Conservation (phyloP, 768 basidiomycete genomes). For the Trametes cingulata region DNA sequence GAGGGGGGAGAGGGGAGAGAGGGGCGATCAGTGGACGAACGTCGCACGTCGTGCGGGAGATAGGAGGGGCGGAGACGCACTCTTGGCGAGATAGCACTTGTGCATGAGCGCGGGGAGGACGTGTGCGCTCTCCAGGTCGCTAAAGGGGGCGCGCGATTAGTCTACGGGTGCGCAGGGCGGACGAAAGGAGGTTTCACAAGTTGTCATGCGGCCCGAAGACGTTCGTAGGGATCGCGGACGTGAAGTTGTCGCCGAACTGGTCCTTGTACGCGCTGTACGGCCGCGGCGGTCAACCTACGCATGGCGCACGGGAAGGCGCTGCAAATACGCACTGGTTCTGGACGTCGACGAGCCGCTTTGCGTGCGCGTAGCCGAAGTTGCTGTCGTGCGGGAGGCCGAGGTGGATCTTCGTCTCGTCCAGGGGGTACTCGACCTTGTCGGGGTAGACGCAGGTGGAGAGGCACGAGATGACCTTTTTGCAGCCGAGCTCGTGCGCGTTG, state of each 20-base stretch:
- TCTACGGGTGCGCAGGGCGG: background rate
- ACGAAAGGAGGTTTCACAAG: constrained; percentile 52
- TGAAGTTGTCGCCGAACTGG: constrained; percentile 92
- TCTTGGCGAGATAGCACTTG: constrained; percentile 89
- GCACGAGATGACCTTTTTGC: constrained; percentile 87
- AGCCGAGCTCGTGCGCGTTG: constrained; percentile 61
- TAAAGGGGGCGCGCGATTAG: constrained; percentile 27
- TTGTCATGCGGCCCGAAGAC: constrained; percentile 97
- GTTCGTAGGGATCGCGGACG: constrained; percentile 95
- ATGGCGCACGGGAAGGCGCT: background rate
- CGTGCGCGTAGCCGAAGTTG: constrained; percentile 97
- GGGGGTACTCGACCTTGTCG: constrained; percentile 90
- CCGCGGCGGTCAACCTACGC: constrained; percentile 10
- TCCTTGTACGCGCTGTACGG: constrained; percentile 85
- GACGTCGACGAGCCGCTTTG: constrained; percentile 93
- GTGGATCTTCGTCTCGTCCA: constrained; percentile 93
- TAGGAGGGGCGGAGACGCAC: constrained; percentile 42
- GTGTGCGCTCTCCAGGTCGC: constrained; percentile 87
- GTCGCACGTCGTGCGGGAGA: background rate
- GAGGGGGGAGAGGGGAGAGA: constrained; percentile 2
- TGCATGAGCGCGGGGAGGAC: constrained; percentile 95
- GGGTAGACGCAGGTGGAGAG: constrained; percentile 98
- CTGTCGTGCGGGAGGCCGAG: constrained; percentile 88
- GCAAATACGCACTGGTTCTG: constrained; percentile 76
- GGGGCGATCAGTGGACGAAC: background rate